Percentiles rank a stretch among this genome's conserved stretches.
phyloP scores from a whole-genome alignment of 2,329 filamentous ascomycete species.

The Zarea fungicola region DNA sequence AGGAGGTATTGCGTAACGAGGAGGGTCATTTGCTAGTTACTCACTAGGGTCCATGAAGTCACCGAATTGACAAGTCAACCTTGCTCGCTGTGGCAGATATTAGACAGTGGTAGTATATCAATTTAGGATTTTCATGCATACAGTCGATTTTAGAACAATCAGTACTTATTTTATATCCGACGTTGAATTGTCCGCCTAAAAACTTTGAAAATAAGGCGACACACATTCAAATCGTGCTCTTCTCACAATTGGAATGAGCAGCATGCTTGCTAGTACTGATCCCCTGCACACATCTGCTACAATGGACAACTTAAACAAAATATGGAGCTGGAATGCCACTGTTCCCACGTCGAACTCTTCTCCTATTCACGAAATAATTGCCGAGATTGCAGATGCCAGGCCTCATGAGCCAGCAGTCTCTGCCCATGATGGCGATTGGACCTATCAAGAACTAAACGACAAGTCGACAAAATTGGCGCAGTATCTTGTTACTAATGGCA shows the following conservation, averaged over 20 bases:
- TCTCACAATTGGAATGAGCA: neutral
- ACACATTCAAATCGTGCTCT: neutral
- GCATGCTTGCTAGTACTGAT: neutral
- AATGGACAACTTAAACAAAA: constrained; percentile 13
- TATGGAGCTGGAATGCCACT: constrained; percentile 10
- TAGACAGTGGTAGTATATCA: too few species aligned
- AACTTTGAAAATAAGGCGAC: too few species aligned
- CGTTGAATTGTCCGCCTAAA: too few species aligned
- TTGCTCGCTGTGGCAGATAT: too few species aligned
- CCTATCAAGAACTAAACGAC: constrained; percentile 31
- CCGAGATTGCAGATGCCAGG: constrained; percentile 26
- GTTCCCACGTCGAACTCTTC: constrained; percentile 12
- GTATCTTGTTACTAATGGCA: constrained; percentile 17
- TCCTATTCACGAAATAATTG: constrained; percentile 37
- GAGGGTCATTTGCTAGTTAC: too few species aligned
- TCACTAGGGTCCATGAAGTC: too few species aligned
- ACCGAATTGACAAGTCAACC: too few species aligned
- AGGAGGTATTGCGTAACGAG: too few species aligned
- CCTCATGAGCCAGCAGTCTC: constrained; percentile 32
- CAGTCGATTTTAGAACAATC: too few species aligned
- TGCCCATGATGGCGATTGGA: constrained; percentile 39
- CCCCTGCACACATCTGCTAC: neutral
- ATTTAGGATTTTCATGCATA: too few species aligned
- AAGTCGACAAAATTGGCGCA: constrained; percentile 13
- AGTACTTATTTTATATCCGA: too few species aligned